A percentile compares a stretch with the other conserved stretches of the same genome.
phyloP scores from a whole-genome alignment of 306 rosid genomes.

The Geum urbanum region DNA sequence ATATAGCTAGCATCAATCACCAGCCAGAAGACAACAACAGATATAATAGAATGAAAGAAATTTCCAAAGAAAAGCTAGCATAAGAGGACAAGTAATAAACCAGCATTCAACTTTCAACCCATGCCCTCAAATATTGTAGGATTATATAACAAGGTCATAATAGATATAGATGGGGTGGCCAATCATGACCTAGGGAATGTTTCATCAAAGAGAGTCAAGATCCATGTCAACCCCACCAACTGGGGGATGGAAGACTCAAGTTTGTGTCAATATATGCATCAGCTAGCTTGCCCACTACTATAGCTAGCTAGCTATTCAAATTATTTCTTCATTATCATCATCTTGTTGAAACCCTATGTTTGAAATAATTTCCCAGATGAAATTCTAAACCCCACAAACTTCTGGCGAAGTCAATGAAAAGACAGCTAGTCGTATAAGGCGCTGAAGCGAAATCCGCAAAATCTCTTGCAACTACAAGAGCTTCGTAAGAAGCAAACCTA shows the following conservation, averaged over 20 bases:
- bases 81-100: conserved; percentile 45
- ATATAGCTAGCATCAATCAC: background rate
- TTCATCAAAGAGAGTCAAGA: conserved; percentile 80
- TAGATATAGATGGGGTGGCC: conserved; percentile 31
- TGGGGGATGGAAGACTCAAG: conserved; percentile 25
- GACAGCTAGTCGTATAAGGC: conserved; percentile 47
- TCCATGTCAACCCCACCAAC: conserved; percentile 88
- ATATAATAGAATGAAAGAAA: conserved; percentile 20
- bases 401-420: conserved; percentile 60
- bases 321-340: conserved; percentile 45
- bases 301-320: conserved; percentile 48
- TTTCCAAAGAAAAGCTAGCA: conserved; percentile 15
- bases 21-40: conserved; percentile 7
- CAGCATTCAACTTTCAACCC: conserved; percentile 55
- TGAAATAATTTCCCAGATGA: conserved; percentile 31
- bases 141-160: conserved; percentile 38
- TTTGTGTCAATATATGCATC: conserved; percentile 43
- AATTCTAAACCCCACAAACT: conserved; percentile 34
- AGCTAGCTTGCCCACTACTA: conserved; percentile 20
- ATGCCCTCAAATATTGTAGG: conserved; percentile 48
- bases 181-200: conserved; percentile 60
- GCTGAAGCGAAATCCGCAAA: background rate
- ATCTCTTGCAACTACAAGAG: background rate
- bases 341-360: conserved; percentile 42
- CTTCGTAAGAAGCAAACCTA: background rate